Evolutionary conservation across 139 green algal genomes (phyloP).

Genomic region (Chlorella ohadii): DNA sequence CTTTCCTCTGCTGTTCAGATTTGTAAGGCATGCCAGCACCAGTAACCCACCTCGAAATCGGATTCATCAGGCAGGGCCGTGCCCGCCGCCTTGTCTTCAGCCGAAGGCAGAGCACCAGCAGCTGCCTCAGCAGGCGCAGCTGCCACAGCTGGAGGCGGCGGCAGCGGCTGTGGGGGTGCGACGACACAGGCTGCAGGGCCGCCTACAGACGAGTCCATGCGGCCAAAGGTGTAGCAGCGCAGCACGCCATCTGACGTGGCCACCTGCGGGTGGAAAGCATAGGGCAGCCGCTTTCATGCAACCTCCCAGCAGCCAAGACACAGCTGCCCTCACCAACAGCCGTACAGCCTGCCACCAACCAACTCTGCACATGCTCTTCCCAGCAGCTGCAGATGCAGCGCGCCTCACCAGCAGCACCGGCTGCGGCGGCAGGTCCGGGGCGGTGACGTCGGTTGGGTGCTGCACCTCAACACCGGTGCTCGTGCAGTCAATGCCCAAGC

Average conservation of each 20-base stretch:
- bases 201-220: background rate
- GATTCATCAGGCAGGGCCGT: slow-evolving; percentile 26
- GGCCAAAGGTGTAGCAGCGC: slow-evolving; percentile 55
- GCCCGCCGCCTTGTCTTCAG: slow-evolving; percentile 4
- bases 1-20: no score
- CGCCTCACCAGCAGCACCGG: slow-evolving; percentile 51
- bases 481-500: slow-evolving; percentile 54
- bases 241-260: slow-evolving; percentile 68
- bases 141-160: background rate
- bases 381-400: background rate
- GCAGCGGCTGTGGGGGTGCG: background rate
- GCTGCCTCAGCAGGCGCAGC: background rate
- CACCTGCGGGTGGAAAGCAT: slow-evolving; percentile 30
- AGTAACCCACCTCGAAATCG: slow-evolving; percentile 8
- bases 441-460: slow-evolving; percentile 55
- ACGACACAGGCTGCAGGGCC: background rate
- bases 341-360: no score
- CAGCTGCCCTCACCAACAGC: no score
- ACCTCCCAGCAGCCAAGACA: no score
- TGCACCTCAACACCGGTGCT: slow-evolving; percentile 5
- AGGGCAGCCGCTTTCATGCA: no score
- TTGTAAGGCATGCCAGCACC: no score
- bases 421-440: slow-evolving; percentile 42
- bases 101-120: background rate
- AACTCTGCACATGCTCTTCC: no score